A percentile compares a stretch with the other conserved stretches of the same genome.
These are phyloP conservation scores for Triticum timopheevii DNA, from an alignment of 176 grass and related monocot genomes.

Conservation along the genomic window DNA sequence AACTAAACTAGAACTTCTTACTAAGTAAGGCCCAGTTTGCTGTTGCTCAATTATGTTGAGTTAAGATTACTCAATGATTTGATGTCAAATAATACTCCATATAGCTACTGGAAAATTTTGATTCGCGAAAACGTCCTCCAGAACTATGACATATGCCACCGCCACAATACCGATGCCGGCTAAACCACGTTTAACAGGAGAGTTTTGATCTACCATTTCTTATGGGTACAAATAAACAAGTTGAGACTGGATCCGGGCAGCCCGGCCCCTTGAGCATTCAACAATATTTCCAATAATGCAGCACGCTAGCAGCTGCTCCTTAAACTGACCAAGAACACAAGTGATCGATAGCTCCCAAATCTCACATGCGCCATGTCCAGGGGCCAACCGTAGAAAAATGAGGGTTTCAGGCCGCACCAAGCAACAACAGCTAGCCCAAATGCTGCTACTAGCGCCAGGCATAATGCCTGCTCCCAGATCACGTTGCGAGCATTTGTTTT, in stretches of 20 bases:
- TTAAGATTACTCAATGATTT: too few relatives aligned
- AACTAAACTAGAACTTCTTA: background rate
- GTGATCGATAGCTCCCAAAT: slow-evolving; percentile 1
- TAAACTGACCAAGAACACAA: background rate
- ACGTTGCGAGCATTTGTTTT: background rate
- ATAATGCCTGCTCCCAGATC: slow-evolving; percentile 8
- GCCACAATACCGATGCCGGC: too few relatives aligned
- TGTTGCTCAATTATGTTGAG: background rate
- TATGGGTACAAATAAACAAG: background rate
- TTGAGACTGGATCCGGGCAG: background rate
- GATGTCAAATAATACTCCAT: background rate
- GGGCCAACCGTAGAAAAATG: slow-evolving; percentile 4
- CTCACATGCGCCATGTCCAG: slow-evolving; percentile 21
- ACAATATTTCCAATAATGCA: slow-evolving; percentile 12
- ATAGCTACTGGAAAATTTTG: background rate
- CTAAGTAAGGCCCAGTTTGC: background rate
- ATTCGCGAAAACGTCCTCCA: background rate
- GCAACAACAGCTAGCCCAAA: background rate
- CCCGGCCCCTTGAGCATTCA: background rate
- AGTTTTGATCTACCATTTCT: background rate
- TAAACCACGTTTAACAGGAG: background rate
- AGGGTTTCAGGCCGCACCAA: background rate
- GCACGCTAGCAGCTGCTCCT: background rate
- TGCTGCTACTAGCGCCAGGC: background rate
- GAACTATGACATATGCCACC: background rate